Evolutionary conservation across 108 stramenopile genomes (phyloP).

Genomic region (Epipyxis sp.): DNA sequence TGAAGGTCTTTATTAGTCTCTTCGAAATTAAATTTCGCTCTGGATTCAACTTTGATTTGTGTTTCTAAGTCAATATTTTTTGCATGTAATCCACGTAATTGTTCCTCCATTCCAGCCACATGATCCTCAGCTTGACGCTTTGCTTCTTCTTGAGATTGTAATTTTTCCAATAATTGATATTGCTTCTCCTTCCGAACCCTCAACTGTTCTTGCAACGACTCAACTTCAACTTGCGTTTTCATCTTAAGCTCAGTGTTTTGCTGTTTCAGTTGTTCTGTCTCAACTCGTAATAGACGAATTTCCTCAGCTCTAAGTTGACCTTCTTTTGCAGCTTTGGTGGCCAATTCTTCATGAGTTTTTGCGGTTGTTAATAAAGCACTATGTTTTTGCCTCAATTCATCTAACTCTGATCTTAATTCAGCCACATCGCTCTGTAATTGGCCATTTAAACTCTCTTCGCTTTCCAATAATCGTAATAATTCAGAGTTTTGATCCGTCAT

Average conservation of each 20-base stretch:
- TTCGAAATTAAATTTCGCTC: constrained; percentile 59
- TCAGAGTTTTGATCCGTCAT: constrained; percentile 76
- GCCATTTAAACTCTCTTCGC: constrained; percentile 59
- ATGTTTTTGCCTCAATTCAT: constrained; percentile 57
- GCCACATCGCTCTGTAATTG: constrained; percentile 31
- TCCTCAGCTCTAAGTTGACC: constrained; percentile 75
- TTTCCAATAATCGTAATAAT: constrained; percentile 72
- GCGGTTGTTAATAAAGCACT: constrained; percentile 63
- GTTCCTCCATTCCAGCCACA: constrained; percentile 68
- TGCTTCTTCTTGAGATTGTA: constrained; percentile 73
- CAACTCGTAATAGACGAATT: constrained; percentile 68
- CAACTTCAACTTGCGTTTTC: constrained; percentile 75
- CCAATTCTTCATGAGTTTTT: constrained; percentile 66
- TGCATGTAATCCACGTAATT: constrained; percentile 61
- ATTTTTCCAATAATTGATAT: constrained; percentile 74
- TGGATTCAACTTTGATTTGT: constrained; percentile 69
- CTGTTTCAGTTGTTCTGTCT: constrained; percentile 67
- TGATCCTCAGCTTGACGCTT: constrained; percentile 73
- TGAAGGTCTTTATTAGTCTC: constrained; percentile 63
- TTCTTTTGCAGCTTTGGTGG: constrained; percentile 59
- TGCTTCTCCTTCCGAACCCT: constrained; percentile 80
- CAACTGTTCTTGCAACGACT: constrained; percentile 75
- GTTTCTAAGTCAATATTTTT: constrained; percentile 68
- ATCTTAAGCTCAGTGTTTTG: constrained; percentile 65
- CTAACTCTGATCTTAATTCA: constrained; percentile 37